Conservation (phyloP, 352 stramenopile genomes). For the Pythium apleroticum region DNA sequence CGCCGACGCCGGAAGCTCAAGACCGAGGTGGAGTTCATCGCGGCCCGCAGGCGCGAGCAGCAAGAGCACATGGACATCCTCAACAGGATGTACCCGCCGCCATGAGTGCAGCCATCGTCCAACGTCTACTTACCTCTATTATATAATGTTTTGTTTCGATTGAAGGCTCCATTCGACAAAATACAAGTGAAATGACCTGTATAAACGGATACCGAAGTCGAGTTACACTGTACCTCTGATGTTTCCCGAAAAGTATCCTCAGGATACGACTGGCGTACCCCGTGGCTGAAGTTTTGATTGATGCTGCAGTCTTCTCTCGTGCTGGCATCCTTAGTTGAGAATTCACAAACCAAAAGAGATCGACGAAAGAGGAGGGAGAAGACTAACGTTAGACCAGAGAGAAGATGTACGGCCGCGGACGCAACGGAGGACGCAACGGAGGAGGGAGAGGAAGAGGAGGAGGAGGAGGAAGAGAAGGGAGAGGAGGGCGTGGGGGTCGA, state of each 20-base stretch:
- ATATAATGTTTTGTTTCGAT: too few species aligned
- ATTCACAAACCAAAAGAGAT: background rate
- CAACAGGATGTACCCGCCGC: background rate
- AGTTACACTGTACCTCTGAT: background rate
- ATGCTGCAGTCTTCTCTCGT: background rate
- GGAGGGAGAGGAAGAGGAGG: background rate
- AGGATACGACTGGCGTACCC: background rate
- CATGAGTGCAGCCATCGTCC: background rate
- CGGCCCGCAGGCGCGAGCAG: background rate
- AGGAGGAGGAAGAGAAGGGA: background rate
- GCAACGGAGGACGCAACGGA: background rate
- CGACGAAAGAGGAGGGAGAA: background rate
- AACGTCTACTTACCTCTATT: too few species aligned
- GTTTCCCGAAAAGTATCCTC: background rate
- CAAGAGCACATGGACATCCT: constrained; percentile 7
- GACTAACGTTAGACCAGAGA: background rate
- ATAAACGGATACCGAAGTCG: background rate
- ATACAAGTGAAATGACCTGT: background rate
- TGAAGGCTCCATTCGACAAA: too few species aligned
- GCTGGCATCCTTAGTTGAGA: background rate
- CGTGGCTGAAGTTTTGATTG: background rate
- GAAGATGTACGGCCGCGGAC: background rate
- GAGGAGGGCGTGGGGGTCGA: background rate
- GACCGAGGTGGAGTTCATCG: constrained; percentile 8
- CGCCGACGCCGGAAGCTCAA: constrained; percentile 17